Conservation (phyloP, 495 filamentous ascomycete genomes). For the Lentithecium fluviatile region DNA sequence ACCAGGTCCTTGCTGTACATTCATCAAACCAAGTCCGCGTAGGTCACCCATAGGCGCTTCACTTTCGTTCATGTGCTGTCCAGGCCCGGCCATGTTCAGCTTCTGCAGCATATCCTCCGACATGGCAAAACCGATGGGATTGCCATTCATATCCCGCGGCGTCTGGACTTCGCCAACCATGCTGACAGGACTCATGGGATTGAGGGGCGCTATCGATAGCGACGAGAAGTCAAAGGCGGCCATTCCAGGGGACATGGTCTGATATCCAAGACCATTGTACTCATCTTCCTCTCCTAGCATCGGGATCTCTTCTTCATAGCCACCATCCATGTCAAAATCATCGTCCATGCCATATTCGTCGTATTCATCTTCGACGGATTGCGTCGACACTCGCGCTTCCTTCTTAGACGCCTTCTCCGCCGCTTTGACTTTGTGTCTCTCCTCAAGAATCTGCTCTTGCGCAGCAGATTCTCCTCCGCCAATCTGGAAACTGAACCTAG, state of each 20-base stretch:
- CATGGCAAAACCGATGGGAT: constrained; percentile 30
- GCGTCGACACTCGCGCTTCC: constrained; percentile 33
- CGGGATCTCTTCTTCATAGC: constrained; percentile 40
- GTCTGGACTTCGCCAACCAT: constrained; percentile 24
- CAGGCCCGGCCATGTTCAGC: constrained; percentile 12
- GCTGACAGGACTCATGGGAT: constrained; percentile 24
- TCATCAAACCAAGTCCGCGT: constrained; percentile 26
- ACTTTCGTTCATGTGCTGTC: constrained; percentile 1
- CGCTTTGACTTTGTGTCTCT: constrained; percentile 75
- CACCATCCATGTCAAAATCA: constrained; percentile 30
- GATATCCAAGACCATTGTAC: constrained; percentile 50
- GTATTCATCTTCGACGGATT: constrained; percentile 45
- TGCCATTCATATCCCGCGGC: constrained; percentile 26
- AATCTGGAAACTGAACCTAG: constrained; percentile 91
- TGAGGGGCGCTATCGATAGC: constrained; percentile 9
- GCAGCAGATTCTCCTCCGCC: constrained; percentile 63
- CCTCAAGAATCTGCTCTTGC: constrained; percentile 81
- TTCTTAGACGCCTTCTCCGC: constrained; percentile 50
- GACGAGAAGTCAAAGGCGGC: constrained; percentile 32
- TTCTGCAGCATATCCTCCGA: constrained; percentile 20
- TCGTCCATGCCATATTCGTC: constrained; percentile 34
- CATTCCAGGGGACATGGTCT: constrained; percentile 32
- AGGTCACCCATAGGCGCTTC: constrained; percentile 10
- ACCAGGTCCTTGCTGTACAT: constrained; percentile 6
- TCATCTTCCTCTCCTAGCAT: constrained; percentile 44